Percentiles rank a stretch among this genome's conserved stretches.
Conservation (phyloP, 2,329 filamentous ascomycete genomes). For the Spiromastix sp. region DNA sequence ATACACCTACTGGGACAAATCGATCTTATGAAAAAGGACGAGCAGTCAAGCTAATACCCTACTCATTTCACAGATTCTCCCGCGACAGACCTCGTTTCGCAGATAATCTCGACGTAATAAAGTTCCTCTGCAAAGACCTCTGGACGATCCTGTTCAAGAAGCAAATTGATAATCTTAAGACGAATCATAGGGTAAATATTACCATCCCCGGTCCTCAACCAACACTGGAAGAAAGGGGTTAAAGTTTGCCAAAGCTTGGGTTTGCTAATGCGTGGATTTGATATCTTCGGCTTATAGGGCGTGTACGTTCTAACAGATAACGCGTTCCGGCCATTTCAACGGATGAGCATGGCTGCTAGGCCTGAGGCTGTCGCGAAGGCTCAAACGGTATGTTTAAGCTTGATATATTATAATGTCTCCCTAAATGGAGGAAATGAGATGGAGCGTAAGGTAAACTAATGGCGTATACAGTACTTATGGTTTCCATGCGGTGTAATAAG, state of each 20-base stretch:
- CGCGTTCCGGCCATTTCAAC: constrained; percentile 73
- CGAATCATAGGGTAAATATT: constrained; percentile 69
- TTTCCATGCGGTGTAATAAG: constrained; percentile 90
- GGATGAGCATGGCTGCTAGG: constrained; percentile 76
- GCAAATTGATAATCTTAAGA: constrained; percentile 97
- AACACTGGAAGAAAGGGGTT: no score
- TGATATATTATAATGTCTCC: background rate
- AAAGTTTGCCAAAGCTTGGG: no score
- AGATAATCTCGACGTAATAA: constrained; percentile 90
- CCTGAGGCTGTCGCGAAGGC: constrained; percentile 64
- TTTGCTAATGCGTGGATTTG: no score
- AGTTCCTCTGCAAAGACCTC: constrained; percentile 96
- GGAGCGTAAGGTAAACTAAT: constrained; percentile 12
- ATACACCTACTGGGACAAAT: background rate
- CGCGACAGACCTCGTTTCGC: constrained; percentile 73
- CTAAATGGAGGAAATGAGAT: background rate
- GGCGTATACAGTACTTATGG: constrained; percentile 66
- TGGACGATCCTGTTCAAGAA: constrained; percentile 93
- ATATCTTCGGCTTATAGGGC: constrained; percentile 55
- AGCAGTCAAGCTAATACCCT: background rate
- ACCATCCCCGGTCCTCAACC: background rate
- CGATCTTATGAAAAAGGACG: no score
- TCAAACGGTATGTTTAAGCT: constrained; percentile 55
- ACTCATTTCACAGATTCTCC: constrained; percentile 30
- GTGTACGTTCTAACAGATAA: constrained; percentile 96